Conservation (phyloP, 2,329 filamentous ascomycete species). For the Fusarium albosuccineum region DNA sequence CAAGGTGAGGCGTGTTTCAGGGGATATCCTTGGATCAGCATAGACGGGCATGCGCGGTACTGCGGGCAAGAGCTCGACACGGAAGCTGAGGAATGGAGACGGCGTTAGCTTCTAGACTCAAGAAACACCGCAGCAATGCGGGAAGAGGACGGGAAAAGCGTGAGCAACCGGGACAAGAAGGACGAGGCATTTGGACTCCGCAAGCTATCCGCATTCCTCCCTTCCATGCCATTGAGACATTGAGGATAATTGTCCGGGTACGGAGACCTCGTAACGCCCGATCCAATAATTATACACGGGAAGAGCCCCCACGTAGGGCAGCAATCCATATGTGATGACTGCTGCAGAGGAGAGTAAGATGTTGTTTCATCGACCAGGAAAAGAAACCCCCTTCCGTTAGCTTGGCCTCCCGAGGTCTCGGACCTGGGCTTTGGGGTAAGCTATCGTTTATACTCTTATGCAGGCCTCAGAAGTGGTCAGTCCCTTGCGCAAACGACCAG, state of each 20-base stretch:
- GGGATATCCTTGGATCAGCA: conserved; percentile 43
- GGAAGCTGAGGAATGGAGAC: conserved; percentile 44
- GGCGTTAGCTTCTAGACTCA: conserved; percentile 15
- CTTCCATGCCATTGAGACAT: not conserved
- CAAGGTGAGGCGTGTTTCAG: conserved; percentile 46
- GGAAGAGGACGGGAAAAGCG: conserved; percentile 8
- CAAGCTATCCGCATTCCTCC: conserved; percentile 36
- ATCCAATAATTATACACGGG: not conserved
- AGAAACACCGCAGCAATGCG: not conserved
- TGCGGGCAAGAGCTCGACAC: conserved; percentile 21
- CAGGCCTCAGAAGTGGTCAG: conserved; percentile 31
- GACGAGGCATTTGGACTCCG: not conserved
- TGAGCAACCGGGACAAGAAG: conserved; percentile 14
- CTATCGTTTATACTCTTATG: conserved; percentile 28
- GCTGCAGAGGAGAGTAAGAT: conserved; percentile 23
- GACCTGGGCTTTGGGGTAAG: conserved; percentile 25
- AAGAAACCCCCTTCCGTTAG: conserved; percentile 18
- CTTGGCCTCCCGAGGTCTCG: conserved; percentile 30
- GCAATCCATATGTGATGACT: conserved; percentile 4
- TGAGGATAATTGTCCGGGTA: not conserved
- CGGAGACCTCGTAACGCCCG: too few species aligned
- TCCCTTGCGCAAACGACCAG: conserved; percentile 24
- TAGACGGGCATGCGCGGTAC: conserved; percentile 11
- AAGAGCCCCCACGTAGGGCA: conserved; percentile 22
- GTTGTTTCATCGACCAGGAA: conserved; percentile 31